Percentiles rank a stretch among this genome's conserved stretches.
phyloP scores from a whole-genome alignment of 352 stramenopile species.

The Phytophthora citricola region DNA sequence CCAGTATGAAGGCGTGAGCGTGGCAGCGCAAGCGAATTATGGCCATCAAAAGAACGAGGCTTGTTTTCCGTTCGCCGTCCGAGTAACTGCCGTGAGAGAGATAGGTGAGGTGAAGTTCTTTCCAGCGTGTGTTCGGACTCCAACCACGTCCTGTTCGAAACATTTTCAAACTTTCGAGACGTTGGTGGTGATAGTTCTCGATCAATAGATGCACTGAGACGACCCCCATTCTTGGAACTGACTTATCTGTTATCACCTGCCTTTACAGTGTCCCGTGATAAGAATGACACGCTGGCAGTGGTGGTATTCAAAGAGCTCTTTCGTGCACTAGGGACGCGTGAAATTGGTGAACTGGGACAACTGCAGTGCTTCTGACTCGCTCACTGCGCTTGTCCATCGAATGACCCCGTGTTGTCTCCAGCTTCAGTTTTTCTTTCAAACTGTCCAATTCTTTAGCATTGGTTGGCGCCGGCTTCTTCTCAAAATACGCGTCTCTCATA shows the following conservation, averaged over 20 bases:
- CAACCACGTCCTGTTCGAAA: too few relatives aligned
- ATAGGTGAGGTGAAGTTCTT: too few relatives aligned
- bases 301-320: constrained; percentile 1
- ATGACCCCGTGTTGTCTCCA: background rate
- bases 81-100: too few relatives aligned
- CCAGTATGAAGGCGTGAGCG: too few relatives aligned
- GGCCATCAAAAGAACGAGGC: too few relatives aligned
- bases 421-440: background rate
- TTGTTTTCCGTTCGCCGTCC: too few relatives aligned
- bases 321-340: background rate
- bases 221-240: background rate
- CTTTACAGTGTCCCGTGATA: background rate
- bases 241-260: background rate
- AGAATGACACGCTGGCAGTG: background rate
- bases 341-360: constrained; percentile 14
- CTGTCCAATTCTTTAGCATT: background rate
- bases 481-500: constrained; percentile 17
- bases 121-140: too few relatives aligned
- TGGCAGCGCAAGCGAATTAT: too few relatives aligned
- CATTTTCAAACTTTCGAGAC: too few relatives aligned
- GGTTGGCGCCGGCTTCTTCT: background rate
- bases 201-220: background rate
- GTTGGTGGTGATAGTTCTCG: background rate
- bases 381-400: background rate
- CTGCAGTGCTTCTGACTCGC: background rate